Conservation (phyloP, 768 basidiomycete genomes). For the Calocera cornea region DNA sequence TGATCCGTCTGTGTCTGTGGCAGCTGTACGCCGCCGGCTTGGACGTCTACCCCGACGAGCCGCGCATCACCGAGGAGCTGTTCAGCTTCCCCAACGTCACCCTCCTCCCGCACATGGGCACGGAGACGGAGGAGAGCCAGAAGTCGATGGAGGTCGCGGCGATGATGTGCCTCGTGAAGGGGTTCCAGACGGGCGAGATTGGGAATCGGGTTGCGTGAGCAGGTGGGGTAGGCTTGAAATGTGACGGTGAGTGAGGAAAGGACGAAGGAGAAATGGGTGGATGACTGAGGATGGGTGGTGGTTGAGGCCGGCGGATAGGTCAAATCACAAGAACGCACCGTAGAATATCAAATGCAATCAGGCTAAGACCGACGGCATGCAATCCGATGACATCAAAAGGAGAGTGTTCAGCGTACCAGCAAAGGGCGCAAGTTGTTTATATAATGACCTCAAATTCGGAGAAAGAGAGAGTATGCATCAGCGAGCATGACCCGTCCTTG, state of each 20-base stretch:
- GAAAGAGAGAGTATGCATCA: no score
- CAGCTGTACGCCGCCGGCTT: slow-evolving; percentile 70
- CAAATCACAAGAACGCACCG: no score
- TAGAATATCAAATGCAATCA: no score
- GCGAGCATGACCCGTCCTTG: no score
- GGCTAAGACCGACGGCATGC: no score
- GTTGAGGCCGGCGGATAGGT: no score
- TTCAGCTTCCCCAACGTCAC: slow-evolving; percentile 72
- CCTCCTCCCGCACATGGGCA: slow-evolving; percentile 86
- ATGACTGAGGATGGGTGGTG: neutral
- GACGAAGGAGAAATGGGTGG: neutral
- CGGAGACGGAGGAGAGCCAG: slow-evolving; percentile 69
- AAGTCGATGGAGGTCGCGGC: neutral
- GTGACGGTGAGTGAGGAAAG: neutral
- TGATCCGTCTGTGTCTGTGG: neutral
- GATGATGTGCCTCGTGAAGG: slow-evolving; percentile 1
- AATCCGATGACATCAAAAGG: no score
- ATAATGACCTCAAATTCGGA: no score
- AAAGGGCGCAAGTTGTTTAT: no score
- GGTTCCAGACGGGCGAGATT: neutral
- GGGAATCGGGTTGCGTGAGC: neutral
- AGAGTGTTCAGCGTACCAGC: no score
- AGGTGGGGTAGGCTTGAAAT: neutral
- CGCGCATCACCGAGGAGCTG: slow-evolving; percentile 61
- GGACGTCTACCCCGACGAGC: slow-evolving; percentile 80